phyloP scores from a whole-genome alignment of 1,139 yeast species.

The Nadsonia commutata region DNA sequence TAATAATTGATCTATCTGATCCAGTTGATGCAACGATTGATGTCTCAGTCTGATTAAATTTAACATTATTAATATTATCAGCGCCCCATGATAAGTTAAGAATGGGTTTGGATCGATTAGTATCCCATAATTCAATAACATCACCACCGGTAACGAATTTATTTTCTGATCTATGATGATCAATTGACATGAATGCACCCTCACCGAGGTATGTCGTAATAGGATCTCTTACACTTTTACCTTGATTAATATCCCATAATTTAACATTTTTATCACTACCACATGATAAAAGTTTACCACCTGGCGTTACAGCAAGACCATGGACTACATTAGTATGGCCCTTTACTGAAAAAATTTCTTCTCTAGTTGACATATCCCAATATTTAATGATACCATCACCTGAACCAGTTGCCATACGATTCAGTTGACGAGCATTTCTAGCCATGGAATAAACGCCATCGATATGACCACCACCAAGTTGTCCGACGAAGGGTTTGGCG shows the following conservation, averaged over 20 bases:
- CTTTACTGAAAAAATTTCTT: conserved; percentile 59
- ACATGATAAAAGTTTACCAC: conserved; percentile 58
- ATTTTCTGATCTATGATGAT: conserved; percentile 65
- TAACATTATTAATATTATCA: conserved; percentile 69
- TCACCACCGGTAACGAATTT: conserved; percentile 90
- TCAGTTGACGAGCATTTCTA: conserved; percentile 54
- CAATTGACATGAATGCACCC: conserved; percentile 72
- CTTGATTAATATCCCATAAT: conserved; percentile 43
- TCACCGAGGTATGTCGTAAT: conserved; percentile 67
- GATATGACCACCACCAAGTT: conserved; percentile 84
- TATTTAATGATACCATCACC: conserved; percentile 92
- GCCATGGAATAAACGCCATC: conserved; percentile 93
- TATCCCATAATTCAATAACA: conserved; percentile 79
- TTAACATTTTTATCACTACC: conserved; percentile 86
- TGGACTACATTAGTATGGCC: conserved; percentile 89
- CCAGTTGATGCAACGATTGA: conserved; percentile 85
- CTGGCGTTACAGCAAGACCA: conserved; percentile 71
- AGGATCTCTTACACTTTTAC: conserved; percentile 25
- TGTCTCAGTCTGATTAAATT: conserved; percentile 83
- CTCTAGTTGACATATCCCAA: conserved; percentile 73
- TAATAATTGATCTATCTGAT: conserved; percentile 75
- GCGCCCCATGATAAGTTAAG: conserved; percentile 90
- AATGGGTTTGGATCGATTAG: conserved; percentile 59
- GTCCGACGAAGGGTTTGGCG: conserved; percentile 95
- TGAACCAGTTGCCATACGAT: conserved; percentile 75